phyloP scores from a whole-genome alignment of 768 basidiomycete genomes.

The Pholiota microspora region DNA sequence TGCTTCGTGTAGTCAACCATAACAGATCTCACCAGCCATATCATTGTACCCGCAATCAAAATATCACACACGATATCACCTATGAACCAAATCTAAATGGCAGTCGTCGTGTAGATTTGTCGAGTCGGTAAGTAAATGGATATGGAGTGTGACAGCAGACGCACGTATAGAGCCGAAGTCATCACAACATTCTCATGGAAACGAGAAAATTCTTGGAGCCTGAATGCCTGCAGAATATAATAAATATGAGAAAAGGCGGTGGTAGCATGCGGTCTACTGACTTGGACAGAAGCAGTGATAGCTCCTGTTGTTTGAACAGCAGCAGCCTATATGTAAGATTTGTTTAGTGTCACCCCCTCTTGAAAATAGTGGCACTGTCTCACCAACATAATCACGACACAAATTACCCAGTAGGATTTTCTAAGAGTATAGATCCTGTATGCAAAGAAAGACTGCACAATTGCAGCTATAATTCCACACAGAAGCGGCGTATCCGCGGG shows the following conservation, averaged over 20 bases:
- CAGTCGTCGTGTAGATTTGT: not conserved
- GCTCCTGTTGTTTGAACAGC: conserved; percentile 10
- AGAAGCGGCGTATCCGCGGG: conserved; percentile 18
- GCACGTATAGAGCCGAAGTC: conserved; percentile 9
- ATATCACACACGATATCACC: conserved; percentile 14
- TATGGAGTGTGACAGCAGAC: not conserved
- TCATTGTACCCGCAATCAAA: conserved; percentile 11
- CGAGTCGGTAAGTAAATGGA: too few species aligned
- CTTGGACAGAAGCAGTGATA: not conserved
- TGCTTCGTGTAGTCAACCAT: not conserved
- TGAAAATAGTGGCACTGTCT: not conserved
- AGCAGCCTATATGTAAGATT: conserved; percentile 1
- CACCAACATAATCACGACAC: conserved; percentile 10
- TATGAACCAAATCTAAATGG: conserved; percentile 8
- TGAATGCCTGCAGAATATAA: not conserved
- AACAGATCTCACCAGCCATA: conserved; percentile 10
- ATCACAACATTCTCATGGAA: conserved; percentile 8
- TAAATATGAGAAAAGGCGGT: too few species aligned
- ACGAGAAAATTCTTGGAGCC: conserved; percentile 6
- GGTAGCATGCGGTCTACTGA: too few species aligned
- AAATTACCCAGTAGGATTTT: conserved; percentile 7
- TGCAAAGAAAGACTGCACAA: conserved; percentile 21
- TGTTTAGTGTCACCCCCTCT: not conserved
- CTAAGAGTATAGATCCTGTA: conserved; percentile 17
- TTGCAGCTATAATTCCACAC: conserved; percentile 16